These are phyloP conservation scores for Verticillium nubilum DNA, from an alignment of 2,329 filamentous ascomycete species.

Conservation along the genomic window DNA sequence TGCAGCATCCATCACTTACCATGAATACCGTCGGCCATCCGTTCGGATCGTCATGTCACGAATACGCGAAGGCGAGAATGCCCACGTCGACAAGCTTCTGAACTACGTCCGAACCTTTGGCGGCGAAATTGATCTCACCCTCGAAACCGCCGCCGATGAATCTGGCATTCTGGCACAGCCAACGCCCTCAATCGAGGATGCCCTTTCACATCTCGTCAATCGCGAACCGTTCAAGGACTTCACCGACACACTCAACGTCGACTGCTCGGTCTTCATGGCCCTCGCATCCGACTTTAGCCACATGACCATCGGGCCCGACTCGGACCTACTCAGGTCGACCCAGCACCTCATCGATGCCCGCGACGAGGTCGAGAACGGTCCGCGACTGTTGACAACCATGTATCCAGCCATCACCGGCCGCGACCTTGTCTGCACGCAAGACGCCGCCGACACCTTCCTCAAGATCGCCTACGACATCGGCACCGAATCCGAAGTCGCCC, in stretches of 20 bases:
- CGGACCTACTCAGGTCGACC: slow-evolving; percentile 22
- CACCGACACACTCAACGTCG: slow-evolving; percentile 31
- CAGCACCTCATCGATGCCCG: slow-evolving; percentile 28
- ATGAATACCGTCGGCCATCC: slow-evolving; percentile 29
- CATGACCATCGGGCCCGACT: slow-evolving; percentile 18
- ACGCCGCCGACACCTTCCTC: slow-evolving; percentile 32
- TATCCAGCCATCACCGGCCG: slow-evolving; percentile 28
- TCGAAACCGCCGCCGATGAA: slow-evolving; percentile 18
- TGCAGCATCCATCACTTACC: slow-evolving; percentile 26
- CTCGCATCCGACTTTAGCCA: slow-evolving; percentile 35
- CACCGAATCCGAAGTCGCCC: slow-evolving; percentile 27
- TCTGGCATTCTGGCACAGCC: slow-evolving; percentile 17
- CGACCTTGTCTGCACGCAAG: slow-evolving; percentile 28
- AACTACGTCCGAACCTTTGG: slow-evolving; percentile 19
- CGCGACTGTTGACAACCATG: slow-evolving; percentile 15
- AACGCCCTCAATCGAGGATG: slow-evolving; percentile 17
- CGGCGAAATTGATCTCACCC: slow-evolving; percentile 24
- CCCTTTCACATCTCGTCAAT: slow-evolving; percentile 22
- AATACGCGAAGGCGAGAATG: slow-evolving; percentile 19
- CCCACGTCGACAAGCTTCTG: slow-evolving; percentile 25
- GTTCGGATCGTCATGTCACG: slow-evolving; percentile 29
- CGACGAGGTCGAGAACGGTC: slow-evolving; percentile 15
- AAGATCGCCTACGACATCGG: slow-evolving; percentile 29
- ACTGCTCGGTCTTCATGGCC: slow-evolving; percentile 34
- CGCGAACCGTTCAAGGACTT: slow-evolving; percentile 24